Evolutionary conservation across 129 eudicot genomes (phyloP), one percentile per base, ranked within the genome.

Genomic region (Saussurea involucrata): DNA sequence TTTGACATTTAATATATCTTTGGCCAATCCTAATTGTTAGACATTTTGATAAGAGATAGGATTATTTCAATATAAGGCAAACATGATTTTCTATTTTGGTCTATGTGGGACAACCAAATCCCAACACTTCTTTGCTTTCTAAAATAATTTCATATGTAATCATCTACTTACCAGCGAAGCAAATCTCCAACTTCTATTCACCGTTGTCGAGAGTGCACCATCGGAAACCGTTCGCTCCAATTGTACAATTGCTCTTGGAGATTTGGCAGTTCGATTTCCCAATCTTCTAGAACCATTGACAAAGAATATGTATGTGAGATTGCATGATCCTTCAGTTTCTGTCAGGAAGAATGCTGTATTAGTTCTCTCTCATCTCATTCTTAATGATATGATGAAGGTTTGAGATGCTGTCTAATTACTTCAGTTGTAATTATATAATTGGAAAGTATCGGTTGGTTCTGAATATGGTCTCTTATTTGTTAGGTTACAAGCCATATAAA

Each of bases 331-430:
- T 69, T 89, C 99, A 72, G 86, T 80, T 73, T 82, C 96, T 80
- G 99, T 95, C 76, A 76, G 99, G 82, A 95, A 89, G 81, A 95
- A 92, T 86, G 99, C 99, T 18, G 93, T 95, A 17, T 80, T 95
- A 87, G 99, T 95, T 85, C 97, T 95, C 81, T 95, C 97, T 77
- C 99, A 95, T 78, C 97, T 95, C 71, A 95, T 95, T 57, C 85
- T 95, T 11, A 95, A 95, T 86, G 99, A 95, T 76, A 95, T 95
- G 99, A 95, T 95, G 99, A 95, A 95, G 99, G 99, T 95, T 80
- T 40, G 81, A 78, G 27, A 81, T 68, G 57, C 89, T 76, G 27
- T 24, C 63, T 76, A 32, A 22, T 63, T 24, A 27, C 65, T 28
- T 36, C 10, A 8, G n/a, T 6, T 70, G 17, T 24, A 49, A 68